Conservation (phyloP, 1,284 basidiomycete species). For the Microbotryum silenes-acaulis region DNA sequence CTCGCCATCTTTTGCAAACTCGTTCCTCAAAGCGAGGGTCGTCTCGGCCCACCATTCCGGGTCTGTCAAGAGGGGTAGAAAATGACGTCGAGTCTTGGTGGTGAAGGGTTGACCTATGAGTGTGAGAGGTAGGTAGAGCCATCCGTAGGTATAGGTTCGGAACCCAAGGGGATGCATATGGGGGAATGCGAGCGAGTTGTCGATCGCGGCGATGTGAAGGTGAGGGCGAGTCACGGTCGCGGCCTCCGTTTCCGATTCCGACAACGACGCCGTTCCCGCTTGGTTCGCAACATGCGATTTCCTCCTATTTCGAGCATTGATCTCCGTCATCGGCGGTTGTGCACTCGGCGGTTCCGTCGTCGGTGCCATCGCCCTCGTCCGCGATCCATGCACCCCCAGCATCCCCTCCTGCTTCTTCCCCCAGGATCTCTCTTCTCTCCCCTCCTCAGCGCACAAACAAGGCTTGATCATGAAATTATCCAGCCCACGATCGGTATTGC, state of each 20-base stretch:
- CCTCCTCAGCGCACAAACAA: slow-evolving; percentile 12
- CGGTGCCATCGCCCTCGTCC: neutral
- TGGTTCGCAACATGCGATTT: slow-evolving; percentile 33
- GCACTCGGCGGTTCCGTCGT: neutral
- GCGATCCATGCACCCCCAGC: too few relatives aligned
- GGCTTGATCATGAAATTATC: slow-evolving; percentile 44
- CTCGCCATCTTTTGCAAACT: slow-evolving; percentile 60
- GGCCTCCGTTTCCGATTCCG: neutral
- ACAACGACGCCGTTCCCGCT: too few relatives aligned
- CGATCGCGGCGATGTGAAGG: slow-evolving; percentile 69
- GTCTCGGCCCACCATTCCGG: slow-evolving; percentile 87
- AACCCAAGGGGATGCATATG: slow-evolving; percentile 67
- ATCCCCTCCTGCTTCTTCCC: too few relatives aligned
- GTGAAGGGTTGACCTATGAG: slow-evolving; percentile 75
- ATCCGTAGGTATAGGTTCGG: slow-evolving; percentile 84
- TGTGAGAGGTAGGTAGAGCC: slow-evolving; percentile 79
- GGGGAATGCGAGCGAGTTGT: slow-evolving; percentile 83
- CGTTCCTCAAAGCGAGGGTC: slow-evolving; percentile 60
- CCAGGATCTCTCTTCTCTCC: too few relatives aligned
- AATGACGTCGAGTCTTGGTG: slow-evolving; percentile 68
- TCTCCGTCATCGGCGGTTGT: slow-evolving; percentile 63
- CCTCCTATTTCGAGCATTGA: slow-evolving; percentile 63
- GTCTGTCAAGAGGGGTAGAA: slow-evolving; percentile 69
- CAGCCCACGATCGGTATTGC: slow-evolving; percentile 40
- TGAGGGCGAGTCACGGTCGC: slow-evolving; percentile 43